A percentile compares a stretch with the other conserved stretches of the same genome.
Evolutionary conservation across 2,329 filamentous ascomycete genomes (phyloP).

Genomic region (Apiospora malaysiana): DNA sequence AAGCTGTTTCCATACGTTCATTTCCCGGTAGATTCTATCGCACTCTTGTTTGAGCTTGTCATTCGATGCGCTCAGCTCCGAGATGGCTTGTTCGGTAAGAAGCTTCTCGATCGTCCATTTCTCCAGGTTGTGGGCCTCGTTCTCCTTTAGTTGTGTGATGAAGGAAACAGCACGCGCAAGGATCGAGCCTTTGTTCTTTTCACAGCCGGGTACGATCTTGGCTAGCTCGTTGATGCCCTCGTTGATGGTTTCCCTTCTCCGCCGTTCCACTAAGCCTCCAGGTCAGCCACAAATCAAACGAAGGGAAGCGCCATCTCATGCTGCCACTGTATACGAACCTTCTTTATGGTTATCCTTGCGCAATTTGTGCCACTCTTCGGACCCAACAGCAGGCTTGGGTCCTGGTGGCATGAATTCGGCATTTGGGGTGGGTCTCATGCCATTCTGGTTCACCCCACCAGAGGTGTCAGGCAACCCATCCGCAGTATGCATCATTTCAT

Average conservation of each 20-base stretch:
- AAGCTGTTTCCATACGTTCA: slow-evolving; percentile 78
- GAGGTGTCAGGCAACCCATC: slow-evolving; percentile 39
- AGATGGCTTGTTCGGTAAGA: slow-evolving; percentile 85
- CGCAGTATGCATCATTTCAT: slow-evolving; percentile 45
- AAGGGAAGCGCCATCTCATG: too few species aligned
- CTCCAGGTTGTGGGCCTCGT: slow-evolving; percentile 91
- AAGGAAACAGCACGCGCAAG: slow-evolving; percentile 92
- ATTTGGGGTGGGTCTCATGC: slow-evolving; percentile 41
- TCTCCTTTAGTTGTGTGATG: slow-evolving; percentile 93
- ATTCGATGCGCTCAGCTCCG: slow-evolving; percentile 84
- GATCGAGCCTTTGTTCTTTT: slow-evolving; percentile 99
- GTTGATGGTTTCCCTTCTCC: slow-evolving; percentile 96
- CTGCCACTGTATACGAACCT: slow-evolving; percentile 63
- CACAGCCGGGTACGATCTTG: slow-evolving; percentile 95
- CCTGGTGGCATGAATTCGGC: slow-evolving; percentile 46
- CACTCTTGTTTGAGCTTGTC: slow-evolving; percentile 85
- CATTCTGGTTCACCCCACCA: slow-evolving; percentile 44
- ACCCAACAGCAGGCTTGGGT: slow-evolving; percentile 88
- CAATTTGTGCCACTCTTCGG: slow-evolving; percentile 97
- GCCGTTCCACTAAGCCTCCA: slow-evolving; percentile 78
- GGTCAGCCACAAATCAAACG: neutral
- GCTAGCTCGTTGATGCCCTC: slow-evolving; percentile 98
- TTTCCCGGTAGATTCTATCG: slow-evolving; percentile 77
- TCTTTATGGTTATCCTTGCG: slow-evolving; percentile 99
- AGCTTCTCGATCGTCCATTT: slow-evolving; percentile 94